Base-by-base conservation (phyloP, 2,329 filamentous ascomycete genomes). In the Fusarium denticulatum region DNA sequence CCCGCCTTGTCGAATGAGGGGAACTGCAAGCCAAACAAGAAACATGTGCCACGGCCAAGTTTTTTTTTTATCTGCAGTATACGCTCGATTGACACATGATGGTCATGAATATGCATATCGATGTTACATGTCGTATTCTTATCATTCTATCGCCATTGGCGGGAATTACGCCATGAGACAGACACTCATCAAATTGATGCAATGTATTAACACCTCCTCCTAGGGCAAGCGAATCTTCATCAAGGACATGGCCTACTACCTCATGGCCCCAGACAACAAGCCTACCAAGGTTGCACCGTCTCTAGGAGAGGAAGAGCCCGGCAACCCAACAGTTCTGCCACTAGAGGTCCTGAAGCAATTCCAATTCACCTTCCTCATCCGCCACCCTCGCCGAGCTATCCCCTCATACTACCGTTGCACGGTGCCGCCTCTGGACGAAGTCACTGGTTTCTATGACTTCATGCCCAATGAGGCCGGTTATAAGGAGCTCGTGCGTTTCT, bases 241-340 rank as follows among this genome's bases (percentile, higher is more conserved):
- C 88, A 99, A 99, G 83, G 96, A 98, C 82, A 99, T 98, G 85
- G 92, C 93, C 63, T 93, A 98, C 83, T 98, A 98, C 82, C 87
- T 98, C 74, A 87, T 97, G 73, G 93, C 95, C 10, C 94, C 94
- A 7, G 86, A 93, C 72, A 87, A 88, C 52, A 88, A 92, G 78
- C 86, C 89, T 20, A 89, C 94, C 57, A 86, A 86, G 55, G 90
- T 96, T 68, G 95, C 94, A 15, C 93, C 93, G 6, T 97, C 94
- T n/a, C 87, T 98, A 57, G 89, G 92, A 67, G 89, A 78, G 60
- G 70, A 82, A 7, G 92, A 96, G 82, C 85, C 88, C 6, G 87
- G 87, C 64, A 98, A 98, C 83, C 96, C 95, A 3, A 97, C 95
- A 2, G 92, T 97, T 32, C 85, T 98, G 57, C 96, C 96, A 6